These are phyloP conservation scores for Sphaerobolus stellatus DNA, from an alignment of 1,284 basidiomycete species.

Conservation along the genomic window DNA sequence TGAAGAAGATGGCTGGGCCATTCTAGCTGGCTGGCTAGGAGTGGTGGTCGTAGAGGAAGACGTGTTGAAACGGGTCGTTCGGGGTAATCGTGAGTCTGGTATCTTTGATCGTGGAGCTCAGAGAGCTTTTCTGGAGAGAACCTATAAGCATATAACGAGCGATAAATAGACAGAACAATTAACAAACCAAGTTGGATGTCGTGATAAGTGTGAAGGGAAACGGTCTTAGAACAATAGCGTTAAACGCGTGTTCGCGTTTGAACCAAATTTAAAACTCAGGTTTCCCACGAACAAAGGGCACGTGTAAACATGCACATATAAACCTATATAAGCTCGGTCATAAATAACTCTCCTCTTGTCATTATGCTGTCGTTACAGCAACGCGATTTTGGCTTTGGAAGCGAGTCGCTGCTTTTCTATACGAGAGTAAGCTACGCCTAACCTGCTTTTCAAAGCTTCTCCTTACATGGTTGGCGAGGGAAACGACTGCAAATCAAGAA, in stretches of 20 bases:
- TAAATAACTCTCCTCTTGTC: too few species aligned
- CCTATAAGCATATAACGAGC: neutral
- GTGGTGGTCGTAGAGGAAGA: slow-evolving; percentile 53
- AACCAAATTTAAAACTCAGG: slow-evolving; percentile 6
- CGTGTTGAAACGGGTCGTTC: slow-evolving; percentile 14
- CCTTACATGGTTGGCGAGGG: too few species aligned
- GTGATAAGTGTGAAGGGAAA: neutral
- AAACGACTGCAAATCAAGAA: too few species aligned
- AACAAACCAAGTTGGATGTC: neutral
- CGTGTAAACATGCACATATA: neutral
- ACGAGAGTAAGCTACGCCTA: too few species aligned
- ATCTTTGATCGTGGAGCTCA: slow-evolving; percentile 11
- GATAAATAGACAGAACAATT: neutral
- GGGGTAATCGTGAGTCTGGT: slow-evolving; percentile 9
- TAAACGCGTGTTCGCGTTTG: neutral
- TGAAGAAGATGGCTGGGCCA: slow-evolving; percentile 83
- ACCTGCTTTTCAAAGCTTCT: too few species aligned
- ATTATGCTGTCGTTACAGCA: too few species aligned
- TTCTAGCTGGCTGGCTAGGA: slow-evolving; percentile 72
- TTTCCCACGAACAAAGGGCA: neutral
- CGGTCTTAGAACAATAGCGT: slow-evolving; percentile 8
- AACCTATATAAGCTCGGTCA: too few species aligned
- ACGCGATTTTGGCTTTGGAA: neutral
- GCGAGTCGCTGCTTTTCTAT: too few species aligned
- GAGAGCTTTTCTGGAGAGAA: too few species aligned